Percentiles rank a stretch among this genome's conserved stretches.
Conservation (phyloP, 306 rosid species). For the Medicago ruthenica region DNA sequence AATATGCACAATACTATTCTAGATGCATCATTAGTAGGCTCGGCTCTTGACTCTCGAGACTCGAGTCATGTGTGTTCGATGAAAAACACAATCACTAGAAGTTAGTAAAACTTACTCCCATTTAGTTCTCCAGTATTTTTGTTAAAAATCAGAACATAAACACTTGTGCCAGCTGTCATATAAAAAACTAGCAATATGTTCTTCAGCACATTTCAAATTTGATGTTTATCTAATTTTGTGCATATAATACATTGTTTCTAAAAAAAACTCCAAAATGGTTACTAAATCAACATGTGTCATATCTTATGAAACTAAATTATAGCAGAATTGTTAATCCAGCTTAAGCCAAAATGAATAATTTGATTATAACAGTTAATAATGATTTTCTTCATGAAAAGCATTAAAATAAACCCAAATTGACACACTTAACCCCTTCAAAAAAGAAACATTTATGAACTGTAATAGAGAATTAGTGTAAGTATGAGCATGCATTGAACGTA, state of each 20-base stretch:
- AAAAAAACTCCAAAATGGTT: slow-evolving; percentile 13
- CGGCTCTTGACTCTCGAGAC: slow-evolving; percentile 6
- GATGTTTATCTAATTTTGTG: slow-evolving; percentile 12
- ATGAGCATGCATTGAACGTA: not conserved
- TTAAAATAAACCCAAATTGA: slow-evolving; percentile 12
- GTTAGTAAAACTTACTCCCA: not conserved
- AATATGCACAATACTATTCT: slow-evolving; percentile 13
- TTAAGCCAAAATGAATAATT: too few species aligned
- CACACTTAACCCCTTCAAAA: not conserved
- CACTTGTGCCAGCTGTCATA: not conserved
- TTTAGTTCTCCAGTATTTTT: not conserved
- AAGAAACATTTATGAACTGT: not conserved
- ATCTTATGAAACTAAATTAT: not conserved
- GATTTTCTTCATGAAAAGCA: not conserved
- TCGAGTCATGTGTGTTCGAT: not conserved
- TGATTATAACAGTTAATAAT: not conserved
- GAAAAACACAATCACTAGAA: slow-evolving; percentile 20
- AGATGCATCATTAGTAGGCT: not conserved
- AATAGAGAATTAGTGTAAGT: not conserved
- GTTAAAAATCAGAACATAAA: not conserved
- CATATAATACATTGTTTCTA: not conserved
- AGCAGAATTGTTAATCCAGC: not conserved
- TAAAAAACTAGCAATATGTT: not conserved
- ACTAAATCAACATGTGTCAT: slow-evolving; percentile 7
- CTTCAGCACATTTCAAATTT: slow-evolving; percentile 3